Percentiles rank a stretch among this genome's conserved stretches.
phyloP scores from a whole-genome alignment of 805 yeast species.

The Lachancea waltii region DNA sequence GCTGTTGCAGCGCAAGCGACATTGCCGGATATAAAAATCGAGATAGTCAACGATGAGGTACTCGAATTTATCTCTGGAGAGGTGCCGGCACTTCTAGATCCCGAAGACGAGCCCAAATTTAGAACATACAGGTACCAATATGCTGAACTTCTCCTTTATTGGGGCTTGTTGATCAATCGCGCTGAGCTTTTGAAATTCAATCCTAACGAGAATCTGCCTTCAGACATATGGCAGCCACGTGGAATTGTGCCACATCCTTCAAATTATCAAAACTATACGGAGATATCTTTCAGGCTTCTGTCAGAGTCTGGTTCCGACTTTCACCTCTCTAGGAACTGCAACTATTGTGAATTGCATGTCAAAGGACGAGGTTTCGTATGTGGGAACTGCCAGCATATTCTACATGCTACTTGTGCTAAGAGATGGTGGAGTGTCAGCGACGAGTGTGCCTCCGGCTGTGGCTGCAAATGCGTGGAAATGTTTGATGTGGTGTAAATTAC shows the following conservation, averaged over 20 bases:
- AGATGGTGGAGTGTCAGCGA: slow-evolving; percentile 62
- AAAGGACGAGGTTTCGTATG: slow-evolving; percentile 60
- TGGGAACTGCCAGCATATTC: slow-evolving; percentile 65
- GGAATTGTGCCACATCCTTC: neutral
- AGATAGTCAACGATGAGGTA: slow-evolving; percentile 25
- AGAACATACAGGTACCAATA: slow-evolving; percentile 55
- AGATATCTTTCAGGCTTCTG: slow-evolving; percentile 3
- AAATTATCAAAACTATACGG: neutral
- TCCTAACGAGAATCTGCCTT: neutral
- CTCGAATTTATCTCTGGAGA: slow-evolving; percentile 17
- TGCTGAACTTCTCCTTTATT: slow-evolving; percentile 65
- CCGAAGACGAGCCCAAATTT: slow-evolving; percentile 24
- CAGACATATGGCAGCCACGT: slow-evolving; percentile 2
- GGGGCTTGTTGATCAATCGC: slow-evolving; percentile 81
- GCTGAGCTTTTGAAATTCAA: slow-evolving; percentile 60
- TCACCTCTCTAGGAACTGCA: slow-evolving; percentile 43
- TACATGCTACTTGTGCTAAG: slow-evolving; percentile 73
- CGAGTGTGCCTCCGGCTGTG: slow-evolving; percentile 84
- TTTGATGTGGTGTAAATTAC: slow-evolving; percentile 17
- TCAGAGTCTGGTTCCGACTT: neutral
- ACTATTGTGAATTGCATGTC: slow-evolving; percentile 57
- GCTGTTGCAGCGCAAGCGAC: slow-evolving; percentile 1
- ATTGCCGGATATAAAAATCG: slow-evolving; percentile 22
- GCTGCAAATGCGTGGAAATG: slow-evolving; percentile 55
- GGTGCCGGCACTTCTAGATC: slow-evolving; percentile 20